Base-by-base conservation (phyloP, 352 stramenopile genomes). In the Blastocystis hominis region DNA sequence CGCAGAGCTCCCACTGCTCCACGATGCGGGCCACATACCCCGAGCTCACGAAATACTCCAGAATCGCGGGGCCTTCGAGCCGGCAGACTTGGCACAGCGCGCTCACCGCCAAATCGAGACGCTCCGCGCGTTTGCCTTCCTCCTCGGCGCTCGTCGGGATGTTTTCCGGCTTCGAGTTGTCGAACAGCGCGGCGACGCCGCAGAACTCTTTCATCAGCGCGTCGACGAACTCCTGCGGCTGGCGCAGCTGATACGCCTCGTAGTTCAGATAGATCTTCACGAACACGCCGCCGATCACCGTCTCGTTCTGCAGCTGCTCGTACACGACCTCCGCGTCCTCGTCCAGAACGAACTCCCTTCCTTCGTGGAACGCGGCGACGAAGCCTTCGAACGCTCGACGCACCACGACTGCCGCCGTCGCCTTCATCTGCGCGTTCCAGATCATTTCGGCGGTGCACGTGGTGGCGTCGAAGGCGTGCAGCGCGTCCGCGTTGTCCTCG, bases 101-200 rank as follows among this genome's bases (percentile, higher is more conserved):
- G 9, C 24, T n/a, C 5, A n/a, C 55, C 44, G 36, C 17, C 55
- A 47, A 15, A 30, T 30, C 20, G 5, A 80, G 42, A 17, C 24
- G 20, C 15, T 59, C 30, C 9, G 36, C 2, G 1, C 38, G 70
- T 44, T 63, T 63, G 24, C 17, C 4, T n/a, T 80, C 70, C n/a
- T 63, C 70, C 20, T 80, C 70, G n/a, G 70, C 70, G n/a, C 36
- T 62, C n/a, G 4, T n/a, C 3, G 70, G 70, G 38, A 80, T 80
- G 13, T 17, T 42, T 42, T 63, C 34, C 38, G 20, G 42, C 7
- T 40, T 61, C 9, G 70, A 34, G 36, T 80, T 24, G 13, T 59
- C 50, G 13, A n/a, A 40, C 13, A 44, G 24, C 44, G 4, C 7
- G 13, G 44, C 30, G 13, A 38, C 10, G 2, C 10, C 9, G n/a